Base-by-base conservation (phyloP, 2,329 filamentous ascomycete genomes). In the Epichloe hybrida region DNA sequence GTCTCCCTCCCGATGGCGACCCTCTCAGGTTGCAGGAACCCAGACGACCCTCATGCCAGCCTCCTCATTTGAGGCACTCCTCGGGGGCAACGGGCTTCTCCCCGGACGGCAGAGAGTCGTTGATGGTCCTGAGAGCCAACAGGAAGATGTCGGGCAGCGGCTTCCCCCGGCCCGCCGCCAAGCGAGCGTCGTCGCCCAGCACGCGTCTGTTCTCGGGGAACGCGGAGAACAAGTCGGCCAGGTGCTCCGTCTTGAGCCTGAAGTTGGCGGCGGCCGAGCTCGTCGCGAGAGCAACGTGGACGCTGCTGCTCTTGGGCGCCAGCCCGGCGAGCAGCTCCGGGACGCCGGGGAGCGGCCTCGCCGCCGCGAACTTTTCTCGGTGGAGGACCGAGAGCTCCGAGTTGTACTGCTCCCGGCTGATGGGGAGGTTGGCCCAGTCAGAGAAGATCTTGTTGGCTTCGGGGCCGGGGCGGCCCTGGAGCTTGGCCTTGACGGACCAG, bases 21-120 rank as follows among this genome's bases (percentile, higher is more conserved):
- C n/a, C n/a, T n/a, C n/a, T n/a, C n/a, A n/a, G n/a, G n/a, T n/a
- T n/a, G n/a, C n/a, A n/a, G n/a, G 17, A 17, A 81, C 84, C 93
- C 93, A 98, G 1, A 95, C 75, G 12, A 94, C 89, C 57, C 91
- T 81, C 91, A 97, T 97, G 0, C 91, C 91, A 0, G 93, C 93
- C 57, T n/a, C n/a, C n/a, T n/a, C n/a, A n/a, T n/a, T n/a, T n/a
- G 15, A 98, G 74, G 64, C 93, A 97, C 67, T 97, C 91, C 57
- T 86, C 85, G 0, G 89, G 50, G 50, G 64, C 73, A 55, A 98
- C 83, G 53, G 77, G 70, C 56, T 75, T 70, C 48, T 84, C 81
- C 79, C 79, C 80, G 3, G 74, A 69, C 0, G 73, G 70, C 6
- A 94, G 72, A 15, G 80, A 80, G 42, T 79, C 78, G 67, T 98